Base-by-base conservation (phyloP, 805 yeast genomes). In the Starmera amethionina region DNA sequence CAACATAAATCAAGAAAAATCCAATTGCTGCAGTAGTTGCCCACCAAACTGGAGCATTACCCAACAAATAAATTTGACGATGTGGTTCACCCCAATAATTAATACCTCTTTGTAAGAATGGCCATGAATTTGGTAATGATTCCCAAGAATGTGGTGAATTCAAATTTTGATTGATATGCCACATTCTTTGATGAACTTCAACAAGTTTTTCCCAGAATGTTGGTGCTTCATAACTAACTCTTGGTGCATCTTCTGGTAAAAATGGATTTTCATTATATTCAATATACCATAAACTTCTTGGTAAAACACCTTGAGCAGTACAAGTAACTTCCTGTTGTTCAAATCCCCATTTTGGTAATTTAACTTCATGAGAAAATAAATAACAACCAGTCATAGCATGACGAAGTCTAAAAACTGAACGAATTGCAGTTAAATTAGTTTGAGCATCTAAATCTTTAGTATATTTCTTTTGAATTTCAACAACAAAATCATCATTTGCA, bases 1-100 rank as follows among this genome's bases (percentile, higher is more conserved):
- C 53, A 30, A 59, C 56, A 48, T 77, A 73, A 16, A 75, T 48
- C 4, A 54, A 64, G 51, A 81, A 79, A 1, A 73, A 62, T 16
- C 69, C 53, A 42, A 80, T 62, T n/a, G 72, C 54, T 14, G 70
- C 63, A 13, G 88, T 63, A 13, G 77, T 70, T 6, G 80, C 56
- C 86, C 86, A 84, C 94, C 94, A 84, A 27, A 75, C 64, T 35
- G 79, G 69, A n/a, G 86, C 84, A 53, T 84, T 84, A 61, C 95
- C 95, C 16, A 84, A 52, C 43, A 84, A 64, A 55, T 84, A 84
- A 33, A 84, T 70, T 57, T 77, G 84, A 44, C 67, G 73, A 47
- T 70, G 63, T 44, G 76, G 70, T 40, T 66, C 65, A 47, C 66
- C 72, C 94, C 94, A 84, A 64, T 84, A 84, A 58, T 81, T 80